Evolutionary conservation across 495 filamentous ascomycete genomes (phyloP).

Genomic region (Jackrogersella multiformis): DNA sequence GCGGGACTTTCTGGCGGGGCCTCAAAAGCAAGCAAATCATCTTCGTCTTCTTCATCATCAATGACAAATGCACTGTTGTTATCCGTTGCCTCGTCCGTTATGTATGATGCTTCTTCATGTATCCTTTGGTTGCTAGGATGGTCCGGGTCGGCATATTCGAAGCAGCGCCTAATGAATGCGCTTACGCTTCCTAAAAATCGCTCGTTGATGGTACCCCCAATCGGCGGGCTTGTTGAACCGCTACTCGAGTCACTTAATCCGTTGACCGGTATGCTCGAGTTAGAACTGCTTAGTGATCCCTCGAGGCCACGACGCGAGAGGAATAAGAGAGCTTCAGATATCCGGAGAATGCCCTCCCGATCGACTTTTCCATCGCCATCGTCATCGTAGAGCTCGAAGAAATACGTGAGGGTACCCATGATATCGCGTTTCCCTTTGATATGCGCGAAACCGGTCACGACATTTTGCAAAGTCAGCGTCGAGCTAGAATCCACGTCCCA

Average conservation of each 20-base stretch:
- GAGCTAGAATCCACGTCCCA: constrained; percentile 84
- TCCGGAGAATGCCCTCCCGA: constrained; percentile 92
- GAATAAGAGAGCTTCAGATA: constrained; percentile 94
- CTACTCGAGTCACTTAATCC: constrained; percentile 45
- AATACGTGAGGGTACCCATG: constrained; percentile 96
- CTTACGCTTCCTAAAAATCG: constrained; percentile 89
- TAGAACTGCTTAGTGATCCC: constrained; percentile 66
- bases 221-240: constrained; percentile 44
- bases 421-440: constrained; percentile 94
- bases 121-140: constrained; percentile 67
- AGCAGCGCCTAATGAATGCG: constrained; percentile 94
- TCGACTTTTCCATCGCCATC: constrained; percentile 92
- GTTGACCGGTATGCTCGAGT: constrained; percentile 49
- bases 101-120: constrained; percentile 21
- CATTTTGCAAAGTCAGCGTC: constrained; percentile 85
- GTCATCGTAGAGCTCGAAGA: constrained; percentile 97
- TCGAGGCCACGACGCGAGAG: constrained; percentile 88
- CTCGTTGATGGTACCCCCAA: constrained; percentile 68
- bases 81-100: constrained; percentile 39
- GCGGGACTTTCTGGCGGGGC: constrained; percentile 51
- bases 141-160: constrained; percentile 97
- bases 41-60: constrained; percentile 73
- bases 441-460: constrained; percentile 87
- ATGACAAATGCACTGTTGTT: constrained; percentile 72
- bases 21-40: constrained; percentile 69